A percentile compares a stretch with the other conserved stretches of the same genome.
phyloP scores from a whole-genome alignment of 192 early-diverging fungal genomes.

The Fimicolochytrium jonesii region DNA sequence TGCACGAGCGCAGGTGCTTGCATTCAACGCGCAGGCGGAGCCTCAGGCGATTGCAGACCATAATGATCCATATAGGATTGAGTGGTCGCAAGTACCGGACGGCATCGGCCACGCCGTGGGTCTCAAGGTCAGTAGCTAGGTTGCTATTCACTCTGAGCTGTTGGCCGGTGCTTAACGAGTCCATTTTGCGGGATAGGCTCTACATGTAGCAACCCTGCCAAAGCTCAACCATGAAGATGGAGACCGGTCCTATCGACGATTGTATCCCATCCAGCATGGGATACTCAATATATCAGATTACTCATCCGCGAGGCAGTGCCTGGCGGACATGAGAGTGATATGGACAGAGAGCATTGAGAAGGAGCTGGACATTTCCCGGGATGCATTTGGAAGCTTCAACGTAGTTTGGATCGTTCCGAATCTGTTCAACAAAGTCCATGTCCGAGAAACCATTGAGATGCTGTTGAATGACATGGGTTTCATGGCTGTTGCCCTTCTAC shows the following conservation, averaged over 20 bases:
- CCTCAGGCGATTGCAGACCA: constrained; percentile 76
- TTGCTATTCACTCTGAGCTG: too few species aligned
- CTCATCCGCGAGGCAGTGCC: constrained; percentile 52
- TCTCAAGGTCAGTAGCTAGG: constrained; percentile 47
- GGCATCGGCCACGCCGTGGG: constrained; percentile 53
- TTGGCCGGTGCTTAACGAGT: too few species aligned
- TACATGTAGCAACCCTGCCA: too few species aligned
- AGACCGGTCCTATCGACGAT: constrained; percentile 37
- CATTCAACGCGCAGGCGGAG: constrained; percentile 63
- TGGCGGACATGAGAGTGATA: constrained; percentile 75
- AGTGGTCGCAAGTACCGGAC: constrained; percentile 64
- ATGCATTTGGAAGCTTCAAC: constrained; percentile 58
- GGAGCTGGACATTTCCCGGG: constrained; percentile 63
- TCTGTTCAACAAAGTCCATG: constrained; percentile 58
- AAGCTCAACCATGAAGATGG: too few species aligned
- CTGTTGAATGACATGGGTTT: constrained; percentile 75
- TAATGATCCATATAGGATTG: constrained; percentile 87
- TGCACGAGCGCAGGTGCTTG: constrained; percentile 64
- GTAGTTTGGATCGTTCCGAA: constrained; percentile 82
- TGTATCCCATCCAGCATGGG: constrained; percentile 79
- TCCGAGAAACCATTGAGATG: constrained; percentile 60
- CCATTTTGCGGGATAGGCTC: too few species aligned
- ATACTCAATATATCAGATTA: constrained; percentile 75
- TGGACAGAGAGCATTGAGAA: constrained; percentile 67
- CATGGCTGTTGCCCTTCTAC: constrained; percentile 67